A percentile compares a stretch with the other conserved stretches of the same genome.
phyloP scores from a whole-genome alignment of 2,329 filamentous ascomycete genomes.

The Sporothrix inflata region DNA sequence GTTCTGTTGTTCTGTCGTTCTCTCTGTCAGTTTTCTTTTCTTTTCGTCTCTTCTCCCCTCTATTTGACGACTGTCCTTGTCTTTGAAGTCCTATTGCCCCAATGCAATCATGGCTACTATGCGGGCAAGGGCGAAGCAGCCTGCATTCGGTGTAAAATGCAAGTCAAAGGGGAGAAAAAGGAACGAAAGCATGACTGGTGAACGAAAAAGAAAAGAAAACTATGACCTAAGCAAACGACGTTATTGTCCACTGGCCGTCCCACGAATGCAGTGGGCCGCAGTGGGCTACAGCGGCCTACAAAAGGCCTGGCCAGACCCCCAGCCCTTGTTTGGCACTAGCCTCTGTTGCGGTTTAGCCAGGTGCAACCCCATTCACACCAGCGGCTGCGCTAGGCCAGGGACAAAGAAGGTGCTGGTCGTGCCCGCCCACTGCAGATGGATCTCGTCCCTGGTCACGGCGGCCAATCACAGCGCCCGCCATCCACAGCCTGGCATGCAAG shows the following conservation, averaged over 20 bases:
- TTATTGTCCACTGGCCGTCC: not conserved
- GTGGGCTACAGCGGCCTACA: too few species aligned
- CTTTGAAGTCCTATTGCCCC: not conserved
- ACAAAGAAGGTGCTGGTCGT: not conserved
- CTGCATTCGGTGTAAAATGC: not conserved
- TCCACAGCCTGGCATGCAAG: constrained; percentile 15
- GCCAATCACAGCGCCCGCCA: not conserved
- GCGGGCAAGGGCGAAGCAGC: too few species aligned
- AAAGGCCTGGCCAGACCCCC: not conserved
- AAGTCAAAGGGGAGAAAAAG: constrained; percentile 12
- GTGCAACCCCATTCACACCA: not conserved
- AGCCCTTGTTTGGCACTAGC: not conserved
- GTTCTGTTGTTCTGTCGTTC: not conserved
- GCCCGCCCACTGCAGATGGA: not conserved
- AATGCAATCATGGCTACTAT: not conserved
- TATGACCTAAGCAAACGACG: not conserved
- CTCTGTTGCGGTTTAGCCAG: not conserved
- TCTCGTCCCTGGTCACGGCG: not conserved
- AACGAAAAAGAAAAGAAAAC: not conserved
- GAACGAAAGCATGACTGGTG: not conserved
- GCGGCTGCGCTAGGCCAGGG: constrained; percentile 19
- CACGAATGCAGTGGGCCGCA: too few species aligned
- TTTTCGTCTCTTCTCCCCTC: not conserved
- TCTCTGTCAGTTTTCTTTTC: not conserved
- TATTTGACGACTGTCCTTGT: not conserved